Base-by-base conservation (phyloP, 1,284 basidiomycete species). In the Coriolopsis trogii region DNA sequence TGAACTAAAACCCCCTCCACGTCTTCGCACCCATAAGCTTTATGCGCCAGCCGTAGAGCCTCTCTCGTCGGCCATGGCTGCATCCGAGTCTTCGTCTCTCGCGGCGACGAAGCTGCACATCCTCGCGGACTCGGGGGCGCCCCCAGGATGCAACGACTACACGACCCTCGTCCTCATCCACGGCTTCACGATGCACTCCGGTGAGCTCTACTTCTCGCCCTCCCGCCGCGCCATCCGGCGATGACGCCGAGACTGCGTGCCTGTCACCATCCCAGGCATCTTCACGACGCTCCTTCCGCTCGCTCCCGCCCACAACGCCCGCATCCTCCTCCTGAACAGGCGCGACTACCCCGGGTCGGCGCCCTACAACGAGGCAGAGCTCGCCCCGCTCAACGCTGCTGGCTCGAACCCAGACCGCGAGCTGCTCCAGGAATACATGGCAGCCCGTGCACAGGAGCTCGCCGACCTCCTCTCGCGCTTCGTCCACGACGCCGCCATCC, bases 391-490 rank as follows among this genome's bases (percentile, higher is more conserved):
- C 18, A 43, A 52, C 4, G 41, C 56, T 6, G 50, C 42, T 6
- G 33, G 36, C 2, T 51, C 53, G 13, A 18, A 29, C 8, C n/a
- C 42, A 28, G 5, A 12, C 34, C 41, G 29, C 10, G 28, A 21
- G 31, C 23, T 31, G 41, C 46, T 59, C 23, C 40, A 29, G 37
- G 46, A 49, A 20, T 52, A 67, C 40, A 55, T 60, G 24, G 20
- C 34, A 23, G 24, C 52, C 23, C 41, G 56, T 40, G 40, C 55
- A 38, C 20, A 61, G 29, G 67, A 46, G 45, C 63, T 47, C 60
- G 38, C 59, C 24, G 54, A 48, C 3, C 61, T 66, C 39, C 50
- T 70, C 6, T 56, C 59, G 13, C 60, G 54, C 42, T 49, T 67
- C 34, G 54, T 69, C 29, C 34, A 45, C 9, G 51, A 53, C 25